Conservation (phyloP, 257 asterid species). For the Scutellaria galericulata region DNA sequence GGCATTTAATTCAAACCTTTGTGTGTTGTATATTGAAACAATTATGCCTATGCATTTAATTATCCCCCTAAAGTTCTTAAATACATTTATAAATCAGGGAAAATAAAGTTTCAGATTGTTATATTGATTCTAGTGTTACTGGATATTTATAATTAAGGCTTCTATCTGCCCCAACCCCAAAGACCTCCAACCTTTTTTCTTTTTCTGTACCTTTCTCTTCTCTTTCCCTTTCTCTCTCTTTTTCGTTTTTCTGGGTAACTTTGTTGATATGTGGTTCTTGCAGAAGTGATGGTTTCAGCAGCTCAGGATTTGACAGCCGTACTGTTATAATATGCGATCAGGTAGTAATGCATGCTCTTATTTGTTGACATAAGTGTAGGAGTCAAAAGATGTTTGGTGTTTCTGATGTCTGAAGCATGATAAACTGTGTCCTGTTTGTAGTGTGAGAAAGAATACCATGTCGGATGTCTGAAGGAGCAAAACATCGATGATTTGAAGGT, state of each 20-base stretch:
- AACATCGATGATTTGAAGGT: constrained; percentile 76
- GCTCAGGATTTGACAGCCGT: constrained; percentile 55
- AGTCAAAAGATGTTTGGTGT: constrained; percentile 26
- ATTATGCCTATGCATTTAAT: neutral
- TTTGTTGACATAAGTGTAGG: constrained; percentile 14
- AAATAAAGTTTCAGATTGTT: constrained; percentile 13
- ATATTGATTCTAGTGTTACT: constrained; percentile 3
- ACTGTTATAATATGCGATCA: constrained; percentile 95
- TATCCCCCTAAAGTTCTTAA: neutral
- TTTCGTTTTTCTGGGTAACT: neutral
- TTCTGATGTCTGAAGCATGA: constrained; percentile 24
- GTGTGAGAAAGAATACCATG: constrained; percentile 95
- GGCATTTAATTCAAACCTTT: constrained; percentile 22
- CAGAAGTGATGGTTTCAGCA: constrained; percentile 76
- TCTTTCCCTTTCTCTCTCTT: neutral
- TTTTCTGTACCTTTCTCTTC: neutral
- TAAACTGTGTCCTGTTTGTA: constrained; percentile 38
- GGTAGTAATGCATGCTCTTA: constrained; percentile 45
- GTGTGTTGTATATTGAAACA: constrained; percentile 9
- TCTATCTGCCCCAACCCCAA: constrained; percentile 9
- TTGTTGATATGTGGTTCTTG: constrained; percentile 35
- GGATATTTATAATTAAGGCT: constrained; percentile 22
- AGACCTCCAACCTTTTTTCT: neutral
- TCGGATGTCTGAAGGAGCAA: constrained; percentile 81
- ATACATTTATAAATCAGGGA: neutral